A percentile compares a stretch with the other conserved stretches of the same genome.
phyloP scores from a whole-genome alignment of 177 flowering plant genomes.

The Vitis hybrid region DNA sequence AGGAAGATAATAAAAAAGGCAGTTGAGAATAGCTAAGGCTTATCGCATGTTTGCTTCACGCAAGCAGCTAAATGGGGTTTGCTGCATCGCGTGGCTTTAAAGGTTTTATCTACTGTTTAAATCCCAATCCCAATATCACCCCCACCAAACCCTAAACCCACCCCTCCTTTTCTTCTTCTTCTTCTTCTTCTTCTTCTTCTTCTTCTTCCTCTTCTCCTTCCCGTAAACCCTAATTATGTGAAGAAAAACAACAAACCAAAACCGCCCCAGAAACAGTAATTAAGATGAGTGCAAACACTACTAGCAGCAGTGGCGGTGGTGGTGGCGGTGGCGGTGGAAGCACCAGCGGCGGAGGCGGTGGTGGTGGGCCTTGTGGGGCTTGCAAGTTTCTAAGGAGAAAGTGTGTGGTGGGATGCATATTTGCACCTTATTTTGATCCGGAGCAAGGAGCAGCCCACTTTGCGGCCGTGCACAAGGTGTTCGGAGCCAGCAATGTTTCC shows the following conservation, averaged over 20 bases:
- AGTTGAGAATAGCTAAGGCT: conserved; percentile 34
- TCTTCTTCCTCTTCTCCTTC: conserved; percentile 1
- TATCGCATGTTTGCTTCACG: conserved; percentile 97
- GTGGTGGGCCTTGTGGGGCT: conserved; percentile 92
- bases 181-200: not conserved
- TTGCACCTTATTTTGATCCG: conserved; percentile 92
- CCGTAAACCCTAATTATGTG: conserved; percentile 23
- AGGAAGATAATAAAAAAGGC: conserved; percentile 14
- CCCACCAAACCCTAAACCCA: conserved; percentile 1
- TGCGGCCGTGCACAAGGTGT: conserved; percentile 95
- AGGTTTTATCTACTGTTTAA: conserved; percentile 41
- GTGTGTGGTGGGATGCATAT: conserved; percentile 82
- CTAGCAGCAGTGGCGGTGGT: conserved; percentile 23
- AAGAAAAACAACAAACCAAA: not conserved
- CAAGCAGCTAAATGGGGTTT: conserved; percentile 64
- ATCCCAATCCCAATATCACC: conserved; percentile 2
- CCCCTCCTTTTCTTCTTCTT: not conserved
- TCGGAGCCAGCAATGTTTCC: conserved; percentile 93
- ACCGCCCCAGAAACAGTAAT: not conserved
- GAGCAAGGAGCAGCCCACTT: conserved; percentile 94
- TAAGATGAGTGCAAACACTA: conserved; percentile 33
- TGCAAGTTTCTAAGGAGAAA: conserved; percentile 92
- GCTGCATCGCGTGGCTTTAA: conserved; percentile 92
- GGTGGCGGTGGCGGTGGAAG: conserved; percentile 33
- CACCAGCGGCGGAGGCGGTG: conserved; percentile 30